A percentile compares a stretch with the other conserved stretches of the same genome.
These are phyloP conservation scores for Fonsecaea multimorphosa DNA, from an alignment of 2,329 filamentous ascomycete genomes.

Conservation along the genomic window DNA sequence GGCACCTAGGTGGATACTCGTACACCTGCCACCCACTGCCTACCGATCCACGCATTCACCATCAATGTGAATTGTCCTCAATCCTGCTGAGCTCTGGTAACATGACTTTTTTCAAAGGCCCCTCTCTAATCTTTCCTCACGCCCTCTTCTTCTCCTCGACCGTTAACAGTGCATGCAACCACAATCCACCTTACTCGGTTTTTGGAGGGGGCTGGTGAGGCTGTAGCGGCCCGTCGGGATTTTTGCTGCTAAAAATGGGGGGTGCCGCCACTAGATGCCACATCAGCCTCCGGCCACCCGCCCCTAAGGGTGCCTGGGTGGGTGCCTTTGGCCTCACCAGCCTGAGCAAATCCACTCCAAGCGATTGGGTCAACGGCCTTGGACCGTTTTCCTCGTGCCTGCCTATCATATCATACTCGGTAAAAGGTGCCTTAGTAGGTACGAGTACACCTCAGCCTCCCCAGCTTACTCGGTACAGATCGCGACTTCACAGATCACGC, in stretches of 20 bases:
- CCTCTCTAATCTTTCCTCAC: neutral
- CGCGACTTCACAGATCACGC: neutral
- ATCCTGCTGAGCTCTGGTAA: no score
- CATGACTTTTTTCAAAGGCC: neutral
- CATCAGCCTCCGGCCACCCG: neutral
- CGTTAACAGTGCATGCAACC: neutral
- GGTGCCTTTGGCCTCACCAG: no score
- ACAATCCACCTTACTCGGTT: neutral
- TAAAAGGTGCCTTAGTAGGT: neutral
- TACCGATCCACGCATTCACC: neutral
- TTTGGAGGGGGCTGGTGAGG: neutral
- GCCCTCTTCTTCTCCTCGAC: neutral
- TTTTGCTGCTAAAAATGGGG: constrained; percentile 1
- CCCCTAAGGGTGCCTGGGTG: no score
- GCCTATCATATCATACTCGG: no score
- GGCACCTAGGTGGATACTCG: no score
- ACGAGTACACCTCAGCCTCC: neutral
- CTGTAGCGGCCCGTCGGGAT: neutral
- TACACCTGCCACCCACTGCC: neutral
- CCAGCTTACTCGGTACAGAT: neutral
- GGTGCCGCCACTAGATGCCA: neutral
- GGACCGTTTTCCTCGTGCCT: neutral
- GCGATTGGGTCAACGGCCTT: constrained; percentile 2
- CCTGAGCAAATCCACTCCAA: neutral
- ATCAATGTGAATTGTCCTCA: no score